Evolutionary conservation across 108 stramenopile genomes (phyloP).

Genomic region (Fragilaria radians): DNA sequence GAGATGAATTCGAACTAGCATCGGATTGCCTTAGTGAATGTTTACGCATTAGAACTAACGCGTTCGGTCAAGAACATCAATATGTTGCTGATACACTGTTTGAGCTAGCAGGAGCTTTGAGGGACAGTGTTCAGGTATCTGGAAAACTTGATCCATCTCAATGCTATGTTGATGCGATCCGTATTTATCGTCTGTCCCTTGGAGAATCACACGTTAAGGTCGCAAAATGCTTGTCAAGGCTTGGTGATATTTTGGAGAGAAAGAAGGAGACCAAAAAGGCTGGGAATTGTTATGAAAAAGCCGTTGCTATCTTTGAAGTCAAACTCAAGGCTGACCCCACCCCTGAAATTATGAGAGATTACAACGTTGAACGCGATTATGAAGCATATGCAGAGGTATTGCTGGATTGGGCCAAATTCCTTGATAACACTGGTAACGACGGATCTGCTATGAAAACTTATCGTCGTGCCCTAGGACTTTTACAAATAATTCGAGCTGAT

Average conservation of each 20-base stretch:
- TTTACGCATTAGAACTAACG: slow-evolving; percentile 12
- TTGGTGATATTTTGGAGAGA: slow-evolving; percentile 8
- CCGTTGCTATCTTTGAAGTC: slow-evolving; percentile 3
- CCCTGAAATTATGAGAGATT: background rate
- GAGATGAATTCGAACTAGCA: background rate
- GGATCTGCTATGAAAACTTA: slow-evolving; percentile 9
- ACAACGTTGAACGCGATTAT: slow-evolving; percentile 5
- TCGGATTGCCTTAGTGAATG: slow-evolving; percentile 6
- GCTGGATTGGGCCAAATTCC: slow-evolving; percentile 9
- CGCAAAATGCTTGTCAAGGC: slow-evolving; percentile 5
- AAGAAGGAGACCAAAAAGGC: slow-evolving; percentile 1
- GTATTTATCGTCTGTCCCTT: slow-evolving; percentile 1
- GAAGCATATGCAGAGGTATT: slow-evolving; percentile 2
- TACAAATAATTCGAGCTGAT: background rate
- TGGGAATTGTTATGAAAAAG: slow-evolving; percentile 5
- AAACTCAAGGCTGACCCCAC: slow-evolving; percentile 4
- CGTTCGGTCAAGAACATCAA: slow-evolving; percentile 15
- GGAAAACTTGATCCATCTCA: slow-evolving; percentile 1
- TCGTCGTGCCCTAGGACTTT: slow-evolving; percentile 3
- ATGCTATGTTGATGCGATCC: slow-evolving; percentile 8
- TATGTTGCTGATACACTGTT: slow-evolving; percentile 14
- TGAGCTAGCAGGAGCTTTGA: slow-evolving; percentile 2
- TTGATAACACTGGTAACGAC: slow-evolving; percentile 5
- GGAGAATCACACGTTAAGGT: slow-evolving; percentile 7
- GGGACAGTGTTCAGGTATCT: background rate